Evolutionary conservation across 148 eudicot species (phyloP), one percentile per base, ranked within the genome.

Genomic region (Camellia japonica): DNA sequence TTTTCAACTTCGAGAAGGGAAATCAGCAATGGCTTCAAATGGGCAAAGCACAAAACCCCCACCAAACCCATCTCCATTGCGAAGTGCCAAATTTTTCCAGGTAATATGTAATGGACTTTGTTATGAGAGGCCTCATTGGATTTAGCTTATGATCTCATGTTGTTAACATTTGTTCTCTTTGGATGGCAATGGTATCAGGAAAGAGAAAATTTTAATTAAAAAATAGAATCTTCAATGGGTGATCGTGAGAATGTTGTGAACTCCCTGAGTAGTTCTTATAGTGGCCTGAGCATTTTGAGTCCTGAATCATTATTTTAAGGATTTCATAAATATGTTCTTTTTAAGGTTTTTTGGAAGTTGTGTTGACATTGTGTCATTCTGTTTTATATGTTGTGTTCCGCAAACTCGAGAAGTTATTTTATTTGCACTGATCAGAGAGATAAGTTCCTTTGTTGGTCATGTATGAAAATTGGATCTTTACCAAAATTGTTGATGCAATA

Each of bases 21-120:
- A 9, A 74, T 30, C 20, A 41, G 11, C 78, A 52, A 88, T 88
- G 90, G 81, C 74, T 19, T 54, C 79, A 54, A 80, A 80, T 66
- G 79, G 83, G 23, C 79, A 80, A 14, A 10, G 79, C 14, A 67
- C 79, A 42, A 80, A 80, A 75, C 52, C 74, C 46, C 83, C 83
- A 30, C 83, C 83, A 1, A 80, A 11, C 68, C 83, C 83, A 13
- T 80, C 83, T 58, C 83, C 83, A 7, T 59, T 80, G 23, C 52
- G 83, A 67, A 80, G 41, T 52, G 78, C 83, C 79, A 80, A 80
- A 61, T 80, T 80, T 66, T 80, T 73, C 49, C 82, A 80, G 82
- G 82, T 80, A 74, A 19, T 3, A 14, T 55, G 62, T 14, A 15
- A 47, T 51, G 43, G n/a, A 2, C 23, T 8, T 41, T 14, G 79